Conservation (phyloP, 371 early-diverging fungal species). For the Syncephalastrum monosporum region DNA sequence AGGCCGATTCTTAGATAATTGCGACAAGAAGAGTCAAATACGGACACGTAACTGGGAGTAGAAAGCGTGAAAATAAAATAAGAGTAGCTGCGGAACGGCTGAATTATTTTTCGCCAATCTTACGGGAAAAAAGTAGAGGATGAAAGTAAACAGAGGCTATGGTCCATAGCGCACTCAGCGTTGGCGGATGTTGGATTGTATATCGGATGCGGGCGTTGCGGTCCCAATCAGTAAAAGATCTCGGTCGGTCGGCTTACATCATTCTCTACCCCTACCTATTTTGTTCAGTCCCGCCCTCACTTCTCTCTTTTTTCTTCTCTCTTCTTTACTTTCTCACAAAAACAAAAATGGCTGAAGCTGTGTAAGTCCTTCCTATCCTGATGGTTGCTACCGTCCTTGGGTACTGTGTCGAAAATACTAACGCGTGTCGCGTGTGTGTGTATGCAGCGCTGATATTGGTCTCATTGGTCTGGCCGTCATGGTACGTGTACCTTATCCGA, state of each 20-base stretch:
- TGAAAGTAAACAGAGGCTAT: too few relatives aligned
- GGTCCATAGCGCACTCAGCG: too few relatives aligned
- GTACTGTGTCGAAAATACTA: not conserved
- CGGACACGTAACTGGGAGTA: too few relatives aligned
- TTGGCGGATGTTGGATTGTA: too few relatives aligned
- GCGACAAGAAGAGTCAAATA: not conserved
- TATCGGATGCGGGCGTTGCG: too few relatives aligned
- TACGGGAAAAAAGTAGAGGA: too few relatives aligned
- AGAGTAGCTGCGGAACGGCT: not conserved
- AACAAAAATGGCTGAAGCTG: slow-evolving; percentile 22
- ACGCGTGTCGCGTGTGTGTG: not conserved
- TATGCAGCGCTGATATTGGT: slow-evolving; percentile 93
- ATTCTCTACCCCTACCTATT: slow-evolving; percentile 14
- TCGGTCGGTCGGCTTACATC: slow-evolving; percentile 17
- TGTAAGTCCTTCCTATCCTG: slow-evolving; percentile 12
- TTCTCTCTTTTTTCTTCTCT: slow-evolving; percentile 12
- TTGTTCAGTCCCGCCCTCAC: not conserved
- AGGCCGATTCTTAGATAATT: not conserved
- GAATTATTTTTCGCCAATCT: slow-evolving; percentile 12
- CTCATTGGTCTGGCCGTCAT: slow-evolving; percentile 99
- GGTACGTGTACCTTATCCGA: slow-evolving; percentile 58
- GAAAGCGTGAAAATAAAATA: not conserved
- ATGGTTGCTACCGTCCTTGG: not conserved
- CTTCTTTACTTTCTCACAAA: slow-evolving; percentile 6
- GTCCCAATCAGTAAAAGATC: slow-evolving; percentile 3